Percentiles rank a stretch among this genome's conserved stretches.
phyloP scores from a whole-genome alignment of 2,329 filamentous ascomycete genomes.

The Fusarium sp. region DNA sequence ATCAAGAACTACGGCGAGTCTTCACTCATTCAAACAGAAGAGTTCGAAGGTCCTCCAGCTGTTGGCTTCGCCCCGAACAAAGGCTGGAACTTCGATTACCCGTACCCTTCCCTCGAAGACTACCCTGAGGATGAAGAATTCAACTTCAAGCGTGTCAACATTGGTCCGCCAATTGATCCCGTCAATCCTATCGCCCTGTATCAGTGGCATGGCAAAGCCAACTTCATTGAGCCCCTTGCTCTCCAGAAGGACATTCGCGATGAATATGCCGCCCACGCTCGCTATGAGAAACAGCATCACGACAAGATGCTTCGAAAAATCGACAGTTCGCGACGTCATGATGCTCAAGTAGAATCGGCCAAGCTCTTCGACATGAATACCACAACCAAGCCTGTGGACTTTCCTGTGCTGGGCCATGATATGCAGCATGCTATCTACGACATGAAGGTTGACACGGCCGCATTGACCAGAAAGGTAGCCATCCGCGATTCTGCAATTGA shows the following conservation, averaged over 20 bases:
- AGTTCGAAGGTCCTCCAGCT: conserved; percentile 17
- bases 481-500: conserved; percentile 38
- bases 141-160: conserved; percentile 3
- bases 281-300: neutral
- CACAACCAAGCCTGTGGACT: neutral
- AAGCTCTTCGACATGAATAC: neutral
- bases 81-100: conserved; percentile 18
- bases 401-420: neutral
- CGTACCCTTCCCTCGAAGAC: conserved; percentile 23
- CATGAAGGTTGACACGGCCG: conserved; percentile 21
- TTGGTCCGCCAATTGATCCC: conserved; percentile 18
- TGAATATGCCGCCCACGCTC: conserved; percentile 12
- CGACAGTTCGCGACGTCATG: neutral
- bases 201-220: conserved; percentile 8
- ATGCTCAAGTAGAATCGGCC: neutral
- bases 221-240: conserved; percentile 22
- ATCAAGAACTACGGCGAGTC: neutral
- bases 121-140: conserved; percentile 20
- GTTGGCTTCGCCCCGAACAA: conserved; percentile 14
- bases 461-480: conserved; percentile 23
- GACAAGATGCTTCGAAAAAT: neutral
- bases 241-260: conserved; percentile 15
- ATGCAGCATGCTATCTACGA: conserved; percentile 15
- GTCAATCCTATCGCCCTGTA: conserved; percentile 3
- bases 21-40: neutral